These are phyloP conservation scores for Hypsizygus marmoreus DNA, from an alignment of 768 basidiomycete genomes.

Conservation along the genomic window DNA sequence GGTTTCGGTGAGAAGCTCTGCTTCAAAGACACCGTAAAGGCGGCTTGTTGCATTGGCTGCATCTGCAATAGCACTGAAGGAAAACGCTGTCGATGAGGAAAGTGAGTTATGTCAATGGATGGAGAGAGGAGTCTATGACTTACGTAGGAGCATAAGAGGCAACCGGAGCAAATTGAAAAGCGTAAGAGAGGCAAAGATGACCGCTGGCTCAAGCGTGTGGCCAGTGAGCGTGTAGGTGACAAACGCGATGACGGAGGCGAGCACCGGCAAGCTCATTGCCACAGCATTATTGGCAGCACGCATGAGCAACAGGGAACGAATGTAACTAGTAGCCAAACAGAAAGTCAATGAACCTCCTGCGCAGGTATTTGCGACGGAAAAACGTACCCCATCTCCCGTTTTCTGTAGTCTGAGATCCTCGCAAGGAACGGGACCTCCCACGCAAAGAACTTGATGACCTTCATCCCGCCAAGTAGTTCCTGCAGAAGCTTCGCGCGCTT, in stretches of 20 bases:
- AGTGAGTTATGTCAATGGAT: no score
- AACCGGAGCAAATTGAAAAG: constrained; percentile 83
- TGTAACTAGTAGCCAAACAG: constrained; percentile 45
- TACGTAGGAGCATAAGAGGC: constrained; percentile 75
- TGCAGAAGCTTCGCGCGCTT: constrained; percentile 87
- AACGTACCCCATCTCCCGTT: constrained; percentile 68
- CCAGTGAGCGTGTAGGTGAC: constrained; percentile 77
- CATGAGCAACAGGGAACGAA: constrained; percentile 66
- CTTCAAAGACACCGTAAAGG: constrained; percentile 79
- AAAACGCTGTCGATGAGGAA: constrained; percentile 55
- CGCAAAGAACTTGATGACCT: constrained; percentile 90
- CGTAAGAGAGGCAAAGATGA: constrained; percentile 82
- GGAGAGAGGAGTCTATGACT: constrained; percentile 22
- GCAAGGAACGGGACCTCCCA: constrained; percentile 85
- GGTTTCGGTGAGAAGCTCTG: constrained; percentile 69
- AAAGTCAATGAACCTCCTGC: neutral
- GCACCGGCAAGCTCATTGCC: constrained; percentile 68
- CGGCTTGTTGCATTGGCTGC: constrained; percentile 80
- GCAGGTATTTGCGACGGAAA: neutral
- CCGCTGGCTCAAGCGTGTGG: constrained; percentile 65
- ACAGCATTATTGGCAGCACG: constrained; percentile 70
- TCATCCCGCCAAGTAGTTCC: constrained; percentile 87
- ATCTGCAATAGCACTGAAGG: constrained; percentile 79
- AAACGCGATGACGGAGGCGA: constrained; percentile 79
- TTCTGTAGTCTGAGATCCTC: constrained; percentile 69